Evolutionary conservation across 2,329 filamentous ascomycete species (phyloP).

Genomic region (Talaromyces sp.): DNA sequence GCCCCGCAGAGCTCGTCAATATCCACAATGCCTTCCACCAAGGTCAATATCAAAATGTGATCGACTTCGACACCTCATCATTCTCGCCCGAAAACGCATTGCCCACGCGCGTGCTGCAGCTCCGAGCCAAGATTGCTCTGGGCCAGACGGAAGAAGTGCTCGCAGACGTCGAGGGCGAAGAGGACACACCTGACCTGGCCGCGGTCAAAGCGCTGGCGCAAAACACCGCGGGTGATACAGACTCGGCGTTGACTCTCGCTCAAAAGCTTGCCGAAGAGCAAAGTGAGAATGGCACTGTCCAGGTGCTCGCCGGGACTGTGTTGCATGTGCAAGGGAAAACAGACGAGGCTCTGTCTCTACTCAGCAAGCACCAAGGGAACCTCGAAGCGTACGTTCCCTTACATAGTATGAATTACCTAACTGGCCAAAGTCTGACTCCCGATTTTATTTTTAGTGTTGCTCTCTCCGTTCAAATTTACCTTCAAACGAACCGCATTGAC

Average conservation of each 20-base stretch:
- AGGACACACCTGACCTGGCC: slow-evolving; percentile 64
- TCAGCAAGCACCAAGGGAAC: slow-evolving; percentile 79
- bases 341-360: slow-evolving; percentile 76
- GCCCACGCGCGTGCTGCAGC: slow-evolving; percentile 69
- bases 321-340: slow-evolving; percentile 72
- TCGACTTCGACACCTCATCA: slow-evolving; percentile 76
- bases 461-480: slow-evolving; percentile 84
- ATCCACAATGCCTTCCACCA: slow-evolving; percentile 63
- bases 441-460: slow-evolving; percentile 54
- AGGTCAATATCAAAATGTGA: slow-evolving; percentile 79
- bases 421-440: neutral
- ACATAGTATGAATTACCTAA: neutral
- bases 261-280: slow-evolving; percentile 63
- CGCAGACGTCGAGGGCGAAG: slow-evolving; percentile 57
- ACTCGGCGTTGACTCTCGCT: slow-evolving; percentile 57
- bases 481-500: slow-evolving; percentile 86
- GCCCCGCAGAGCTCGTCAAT: slow-evolving; percentile 55
- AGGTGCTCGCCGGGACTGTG: slow-evolving; percentile 75
- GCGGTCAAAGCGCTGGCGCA: slow-evolving; percentile 74
- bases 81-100: slow-evolving; percentile 75
- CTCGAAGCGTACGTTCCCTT: slow-evolving; percentile 61
- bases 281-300: slow-evolving; percentile 71
- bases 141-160: slow-evolving; percentile 71
- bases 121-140: slow-evolving; percentile 77
- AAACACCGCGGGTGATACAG: slow-evolving; percentile 54